Percentiles rank a stretch among this genome's conserved stretches.
Conservation (phyloP, 345 rosid genomes). For the Eucalyptus pumila region DNA sequence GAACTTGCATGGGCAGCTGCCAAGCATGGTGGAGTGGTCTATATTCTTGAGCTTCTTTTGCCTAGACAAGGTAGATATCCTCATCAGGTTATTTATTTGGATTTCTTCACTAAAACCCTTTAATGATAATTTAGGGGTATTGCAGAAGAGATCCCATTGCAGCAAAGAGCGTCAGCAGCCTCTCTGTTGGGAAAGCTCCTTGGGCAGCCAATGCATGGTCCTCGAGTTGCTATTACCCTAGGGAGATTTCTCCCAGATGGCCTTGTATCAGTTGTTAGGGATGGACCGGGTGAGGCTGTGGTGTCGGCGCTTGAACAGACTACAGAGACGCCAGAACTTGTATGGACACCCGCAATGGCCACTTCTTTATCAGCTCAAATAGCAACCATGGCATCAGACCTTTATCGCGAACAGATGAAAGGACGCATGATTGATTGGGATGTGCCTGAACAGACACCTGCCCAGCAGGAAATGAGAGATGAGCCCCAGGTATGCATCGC, state of each 20-base stretch:
- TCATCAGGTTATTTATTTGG: background rate
- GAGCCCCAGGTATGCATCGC: constrained; percentile 67
- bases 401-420: constrained; percentile 85
- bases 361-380: constrained; percentile 95
- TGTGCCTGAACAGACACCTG: constrained; percentile 90
- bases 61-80: constrained; percentile 69
- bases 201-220: constrained; percentile 99
- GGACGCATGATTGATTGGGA: constrained; percentile 96
- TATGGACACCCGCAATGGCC: constrained; percentile 99
- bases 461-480: constrained; percentile 86
- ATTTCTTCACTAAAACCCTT: background rate
- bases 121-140: constrained; percentile 6
- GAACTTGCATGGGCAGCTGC: constrained; percentile 99
- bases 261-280: constrained; percentile 82
- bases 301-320: constrained; percentile 85
- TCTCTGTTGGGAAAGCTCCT: constrained; percentile 94
- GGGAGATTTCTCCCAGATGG: constrained; percentile 99
- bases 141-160: constrained; percentile 92
- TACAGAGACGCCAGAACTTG: constrained; percentile 96
- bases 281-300: constrained; percentile 99
- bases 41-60: constrained; percentile 89
- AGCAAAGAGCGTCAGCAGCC: constrained; percentile 96
- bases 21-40: constrained; percentile 96
- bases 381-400: constrained; percentile 88
- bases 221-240: constrained; percentile 94